A percentile compares a stretch with the other conserved stretches of the same genome.
Evolutionary conservation across 148 eudicot genomes (phyloP).

Genomic region (Rhododendron ovatum): DNA sequence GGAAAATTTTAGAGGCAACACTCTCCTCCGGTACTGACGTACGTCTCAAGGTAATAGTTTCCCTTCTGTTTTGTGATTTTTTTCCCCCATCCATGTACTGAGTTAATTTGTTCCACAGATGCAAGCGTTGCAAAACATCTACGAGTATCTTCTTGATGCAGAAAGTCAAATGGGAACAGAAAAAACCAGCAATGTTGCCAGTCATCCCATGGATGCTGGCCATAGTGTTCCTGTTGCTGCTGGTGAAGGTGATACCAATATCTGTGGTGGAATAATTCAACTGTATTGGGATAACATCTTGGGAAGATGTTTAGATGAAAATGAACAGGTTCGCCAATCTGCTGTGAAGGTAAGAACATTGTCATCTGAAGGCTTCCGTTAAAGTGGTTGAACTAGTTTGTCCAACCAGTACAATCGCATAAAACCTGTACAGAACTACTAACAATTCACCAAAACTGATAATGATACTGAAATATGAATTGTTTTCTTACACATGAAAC

Average conservation of each 20-base stretch:
- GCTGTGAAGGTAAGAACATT: slow-evolving; percentile 57
- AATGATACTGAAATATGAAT: neutral
- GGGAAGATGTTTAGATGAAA: slow-evolving; percentile 79
- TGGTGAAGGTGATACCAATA: slow-evolving; percentile 97
- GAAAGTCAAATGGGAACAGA: slow-evolving; percentile 75
- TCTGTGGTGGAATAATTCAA: slow-evolving; percentile 91
- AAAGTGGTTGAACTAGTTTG: neutral
- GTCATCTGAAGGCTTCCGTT: neutral
- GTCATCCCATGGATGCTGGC: slow-evolving; percentile 40
- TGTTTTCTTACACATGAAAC: neutral
- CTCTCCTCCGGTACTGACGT: slow-evolving; percentile 65
- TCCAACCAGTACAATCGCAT: neutral
- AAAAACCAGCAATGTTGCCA: slow-evolving; percentile 32
- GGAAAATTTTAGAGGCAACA: slow-evolving; percentile 63
- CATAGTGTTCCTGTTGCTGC: slow-evolving; percentile 90
- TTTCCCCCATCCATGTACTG: slow-evolving; percentile 8
- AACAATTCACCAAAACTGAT: neutral
- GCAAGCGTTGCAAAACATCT: slow-evolving; percentile 86
- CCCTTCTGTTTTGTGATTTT: slow-evolving; percentile 7
- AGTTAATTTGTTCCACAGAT: slow-evolving; percentile 42
- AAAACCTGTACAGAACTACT: neutral
- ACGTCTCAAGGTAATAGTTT: slow-evolving; percentile 69
- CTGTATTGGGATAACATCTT: slow-evolving; percentile 77
- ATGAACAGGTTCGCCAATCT: slow-evolving; percentile 81
- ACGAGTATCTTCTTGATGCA: slow-evolving; percentile 91